phyloP scores from a whole-genome alignment of 768 basidiomycete species.

The Tulasnella sp. region DNA sequence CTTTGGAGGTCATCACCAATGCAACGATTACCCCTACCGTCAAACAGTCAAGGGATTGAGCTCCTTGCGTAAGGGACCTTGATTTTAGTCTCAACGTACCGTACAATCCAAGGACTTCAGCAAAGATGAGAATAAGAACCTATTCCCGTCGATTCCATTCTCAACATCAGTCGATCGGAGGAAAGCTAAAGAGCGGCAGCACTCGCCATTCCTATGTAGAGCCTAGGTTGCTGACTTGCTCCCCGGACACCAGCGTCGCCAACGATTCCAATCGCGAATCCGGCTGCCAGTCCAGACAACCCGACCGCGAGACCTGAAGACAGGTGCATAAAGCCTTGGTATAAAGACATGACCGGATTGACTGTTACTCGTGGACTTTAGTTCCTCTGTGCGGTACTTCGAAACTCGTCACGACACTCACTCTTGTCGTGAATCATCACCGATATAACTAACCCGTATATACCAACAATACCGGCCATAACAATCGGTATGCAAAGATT shows the following conservation, averaged over 20 bases:
- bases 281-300: constrained; percentile 89
- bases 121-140: constrained; percentile 98
- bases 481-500: constrained; percentile 94
- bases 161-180: background rate
- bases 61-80: background rate
- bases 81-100: background rate
- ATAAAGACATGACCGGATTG: constrained; percentile 67
- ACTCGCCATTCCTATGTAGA: constrained; percentile 87
- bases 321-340: constrained; percentile 85
- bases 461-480: constrained; percentile 99
- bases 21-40: constrained; percentile 33
- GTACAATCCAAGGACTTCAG: constrained; percentile 38
- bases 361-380: constrained; percentile 34
- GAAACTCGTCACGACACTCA: constrained; percentile 35
- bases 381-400: background rate
- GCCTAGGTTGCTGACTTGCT: constrained; percentile 87
- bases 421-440: constrained; percentile 82
- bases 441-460: constrained; percentile 95
- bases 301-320: constrained; percentile 89
- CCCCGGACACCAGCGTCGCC: constrained; percentile 98
- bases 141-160: constrained; percentile 19
- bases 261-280: constrained; percentile 96
- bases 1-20: constrained; percentile 32
- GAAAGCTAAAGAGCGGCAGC: background rate
- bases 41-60: background rate